Evolutionary conservation across 2,329 filamentous ascomycete genomes (phyloP), one percentile per base, ranked within the genome.

Genomic region (Fusarium subtropicale): DNA sequence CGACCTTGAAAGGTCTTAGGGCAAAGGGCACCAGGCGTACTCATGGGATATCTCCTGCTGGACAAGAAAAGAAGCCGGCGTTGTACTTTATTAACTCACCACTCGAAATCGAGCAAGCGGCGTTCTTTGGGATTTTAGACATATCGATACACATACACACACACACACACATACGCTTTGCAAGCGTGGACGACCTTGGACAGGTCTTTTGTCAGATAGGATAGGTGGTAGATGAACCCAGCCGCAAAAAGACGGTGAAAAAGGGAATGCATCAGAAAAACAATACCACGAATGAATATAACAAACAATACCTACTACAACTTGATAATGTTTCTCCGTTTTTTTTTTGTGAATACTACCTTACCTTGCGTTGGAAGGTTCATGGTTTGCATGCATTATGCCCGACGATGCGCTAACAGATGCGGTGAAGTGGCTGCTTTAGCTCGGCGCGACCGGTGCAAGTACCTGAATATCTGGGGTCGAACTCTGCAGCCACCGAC

Each of bases 201-300:
- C 61, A 74, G 68, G 68, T 60, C 63, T 51, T 46, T 74, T 60
- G 47, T 28, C 48, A 52, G 34, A 52, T 66, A 56, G 64, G 64
- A 64, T 74, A 70, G 56, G 71, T 72, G 71, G 66, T 60, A 73
- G 71, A 74, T 72, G 61, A 63, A 56, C 57, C 62, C 42, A 39
- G 47, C 68, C 68, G 57, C 59, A 68, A 12, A 62, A 56, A 50
- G 61, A 69, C 65, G 65, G 68, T 41, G n/a, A 44, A 20, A n/a
- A 52, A 39, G 33, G 48, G 34, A 39, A 52, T 52, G 36, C 34
- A 52, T 52, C 33, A 52, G 18, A n/a, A 51, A n/a, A 52, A 39
- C 48, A 52, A 52, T 41, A 52, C 36, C 26, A 41, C 41, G 55
- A 71, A 71, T 66, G 64, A 64, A 64, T 71, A 63, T 64, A 39